These are phyloP conservation scores for Moringa oleifera DNA, from an alignment of 345 rosid species.

Conservation along the genomic window DNA sequence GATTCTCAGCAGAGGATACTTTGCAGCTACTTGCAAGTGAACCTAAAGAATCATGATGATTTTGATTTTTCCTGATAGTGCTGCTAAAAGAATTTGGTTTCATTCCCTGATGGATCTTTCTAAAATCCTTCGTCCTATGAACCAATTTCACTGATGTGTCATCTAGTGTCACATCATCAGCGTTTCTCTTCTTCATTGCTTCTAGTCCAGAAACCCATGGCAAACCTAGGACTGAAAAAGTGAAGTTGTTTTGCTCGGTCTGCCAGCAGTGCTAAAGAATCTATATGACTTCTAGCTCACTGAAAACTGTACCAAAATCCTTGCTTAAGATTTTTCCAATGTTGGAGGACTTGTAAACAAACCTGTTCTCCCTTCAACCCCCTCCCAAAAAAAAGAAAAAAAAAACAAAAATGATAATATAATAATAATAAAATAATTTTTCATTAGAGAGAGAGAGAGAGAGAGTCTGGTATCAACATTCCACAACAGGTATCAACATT, in stretches of 20 bases:
- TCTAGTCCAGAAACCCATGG: conserved; percentile 33
- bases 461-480: neutral
- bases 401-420: too few species aligned
- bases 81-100: conserved; percentile 13
- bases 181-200: conserved; percentile 19
- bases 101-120: conserved; percentile 21
- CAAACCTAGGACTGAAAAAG: conserved; percentile 22
- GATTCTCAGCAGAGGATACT: conserved; percentile 20
- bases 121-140: conserved; percentile 21
- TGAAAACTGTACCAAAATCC: too few species aligned
- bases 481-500: neutral
- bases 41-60: conserved; percentile 14
- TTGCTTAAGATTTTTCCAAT: too few species aligned
- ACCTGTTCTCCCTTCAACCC: too few species aligned
- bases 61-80: conserved; percentile 24
- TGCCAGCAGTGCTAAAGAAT: conserved; percentile 28
- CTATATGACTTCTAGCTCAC: too few species aligned
- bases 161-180: conserved; percentile 19
- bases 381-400: too few species aligned
- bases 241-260: conserved; percentile 31
- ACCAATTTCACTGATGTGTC: conserved; percentile 23
- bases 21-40: conserved; percentile 28
- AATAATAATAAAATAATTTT: too few species aligned
- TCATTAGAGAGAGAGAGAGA: too few species aligned
- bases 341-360: too few species aligned